phyloP scores from a whole-genome alignment of 2,329 filamentous ascomycete species.

The Metarhizium robertsii region DNA sequence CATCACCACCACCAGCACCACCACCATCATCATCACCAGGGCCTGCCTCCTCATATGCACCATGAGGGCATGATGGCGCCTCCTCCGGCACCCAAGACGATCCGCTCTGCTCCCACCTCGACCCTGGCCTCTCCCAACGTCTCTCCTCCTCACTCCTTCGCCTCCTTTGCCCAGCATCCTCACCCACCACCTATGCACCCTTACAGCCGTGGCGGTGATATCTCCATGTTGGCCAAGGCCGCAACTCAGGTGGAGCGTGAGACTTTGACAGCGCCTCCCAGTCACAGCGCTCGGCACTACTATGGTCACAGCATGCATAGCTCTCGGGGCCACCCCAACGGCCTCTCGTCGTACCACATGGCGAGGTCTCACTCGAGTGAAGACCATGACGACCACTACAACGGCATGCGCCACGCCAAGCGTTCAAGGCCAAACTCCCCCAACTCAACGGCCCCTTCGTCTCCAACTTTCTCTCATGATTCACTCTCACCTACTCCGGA shows the following conservation, averaged over 20 bases:
- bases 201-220: constrained; percentile 42
- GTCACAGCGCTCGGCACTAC: constrained; percentile 39
- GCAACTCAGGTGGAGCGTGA: constrained; percentile 56
- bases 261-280: constrained; percentile 30
- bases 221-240: constrained; percentile 51
- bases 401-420: constrained; percentile 66
- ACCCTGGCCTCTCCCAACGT: constrained; percentile 89
- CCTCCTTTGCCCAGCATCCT: constrained; percentile 50
- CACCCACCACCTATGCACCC: constrained; percentile 32
- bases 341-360: constrained; percentile 87
- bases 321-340: constrained; percentile 57
- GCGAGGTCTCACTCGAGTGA: constrained; percentile 77
- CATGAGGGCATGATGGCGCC: constrained; percentile 68
- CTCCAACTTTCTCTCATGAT: constrained; percentile 92
- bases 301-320: constrained; percentile 38
- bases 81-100: constrained; percentile 64
- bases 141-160: constrained; percentile 87
- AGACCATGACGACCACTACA: constrained; percentile 67
- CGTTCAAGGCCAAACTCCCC: constrained; percentile 88
- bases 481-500: constrained; percentile 92
- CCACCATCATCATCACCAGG: constrained; percentile 25
- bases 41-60: constrained; percentile 33
- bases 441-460: constrained; percentile 90
- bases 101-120: constrained; percentile 81
- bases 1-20: constrained; percentile 28